phyloP scores from a whole-genome alignment of 176 grass and related monocot genomes.

The Raddia guianensis region DNA sequence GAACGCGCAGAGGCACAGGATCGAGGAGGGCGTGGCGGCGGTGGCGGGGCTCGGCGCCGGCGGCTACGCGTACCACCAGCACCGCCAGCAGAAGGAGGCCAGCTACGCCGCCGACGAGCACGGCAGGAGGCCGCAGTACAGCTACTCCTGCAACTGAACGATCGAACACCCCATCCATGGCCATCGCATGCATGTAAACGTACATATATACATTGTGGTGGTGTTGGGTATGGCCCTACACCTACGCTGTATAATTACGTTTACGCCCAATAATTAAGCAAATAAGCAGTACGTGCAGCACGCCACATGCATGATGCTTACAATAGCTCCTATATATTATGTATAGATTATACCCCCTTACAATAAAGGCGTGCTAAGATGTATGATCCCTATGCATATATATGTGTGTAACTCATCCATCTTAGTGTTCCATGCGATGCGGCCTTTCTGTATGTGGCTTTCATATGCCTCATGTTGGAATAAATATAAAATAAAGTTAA shows the following conservation, averaged over 20 bases:
- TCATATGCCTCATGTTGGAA: background rate
- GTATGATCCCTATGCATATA: background rate
- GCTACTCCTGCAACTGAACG: slow-evolving; percentile 40
- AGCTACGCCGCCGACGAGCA: slow-evolving; percentile 51
- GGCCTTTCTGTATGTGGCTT: background rate
- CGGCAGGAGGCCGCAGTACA: slow-evolving; percentile 48
- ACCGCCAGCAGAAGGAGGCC: slow-evolving; percentile 74
- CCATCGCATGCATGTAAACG: too few species aligned
- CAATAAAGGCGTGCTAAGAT: background rate
- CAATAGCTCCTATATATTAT: too few species aligned
- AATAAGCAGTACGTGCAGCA: too few species aligned
- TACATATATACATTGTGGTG: too few species aligned
- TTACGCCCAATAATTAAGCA: too few species aligned
- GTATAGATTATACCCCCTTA: background rate
- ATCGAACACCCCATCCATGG: too few species aligned
- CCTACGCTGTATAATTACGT: too few species aligned
- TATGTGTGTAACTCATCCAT: background rate
- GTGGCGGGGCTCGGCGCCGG: slow-evolving; percentile 56
- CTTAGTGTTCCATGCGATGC: background rate
- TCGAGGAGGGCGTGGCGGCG: slow-evolving; percentile 62
- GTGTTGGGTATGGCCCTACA: too few species aligned
- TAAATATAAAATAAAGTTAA: background rate
- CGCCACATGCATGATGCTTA: background rate
- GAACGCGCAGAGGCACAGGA: slow-evolving; percentile 71
- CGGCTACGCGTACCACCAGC: slow-evolving; percentile 80